Evolutionary conservation across 192 early-diverging fungal genomes (phyloP).

Genomic region (Gamsiella multidivaricata): DNA sequence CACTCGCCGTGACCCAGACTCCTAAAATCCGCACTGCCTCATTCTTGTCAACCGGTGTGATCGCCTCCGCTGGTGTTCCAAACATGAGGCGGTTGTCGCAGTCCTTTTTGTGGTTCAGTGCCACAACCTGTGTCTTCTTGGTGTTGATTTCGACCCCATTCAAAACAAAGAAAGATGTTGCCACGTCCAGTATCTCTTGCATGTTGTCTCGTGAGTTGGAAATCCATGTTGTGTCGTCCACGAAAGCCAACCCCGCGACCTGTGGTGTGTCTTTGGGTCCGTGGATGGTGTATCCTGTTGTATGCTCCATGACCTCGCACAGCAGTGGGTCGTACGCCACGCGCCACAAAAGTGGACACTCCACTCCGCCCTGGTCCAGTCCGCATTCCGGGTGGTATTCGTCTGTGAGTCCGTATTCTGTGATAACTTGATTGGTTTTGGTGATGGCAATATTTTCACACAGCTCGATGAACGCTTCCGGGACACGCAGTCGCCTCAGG

Average conservation of each 20-base stretch:
- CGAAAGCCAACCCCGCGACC: slow-evolving; percentile 10
- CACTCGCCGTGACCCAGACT: slow-evolving; percentile 16
- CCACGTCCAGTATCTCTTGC: slow-evolving; percentile 16
- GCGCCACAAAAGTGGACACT: slow-evolving; percentile 18
- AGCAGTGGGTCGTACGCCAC: slow-evolving; percentile 7
- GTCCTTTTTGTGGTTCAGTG: slow-evolving; percentile 2
- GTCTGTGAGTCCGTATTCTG: slow-evolving; percentile 10
- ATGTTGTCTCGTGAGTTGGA: background rate
- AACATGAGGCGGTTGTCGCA: background rate
- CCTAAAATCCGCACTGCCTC: slow-evolving; percentile 16
- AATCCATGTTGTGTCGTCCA: slow-evolving; percentile 22
- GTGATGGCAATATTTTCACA: background rate
- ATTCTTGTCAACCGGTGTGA: background rate
- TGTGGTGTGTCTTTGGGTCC: background rate
- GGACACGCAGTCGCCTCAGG: slow-evolving; percentile 3
- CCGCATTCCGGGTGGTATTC: slow-evolving; percentile 12
- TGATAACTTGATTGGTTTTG: slow-evolving; percentile 22
- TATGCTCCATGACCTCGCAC: background rate
- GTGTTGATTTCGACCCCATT: slow-evolving; percentile 25
- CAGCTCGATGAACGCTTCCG: background rate
- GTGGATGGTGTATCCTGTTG: background rate
- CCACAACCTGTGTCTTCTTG: slow-evolving; percentile 9
- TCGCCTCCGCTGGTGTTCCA: slow-evolving; percentile 4
- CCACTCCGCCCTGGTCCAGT: slow-evolving; percentile 25
- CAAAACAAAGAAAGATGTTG: slow-evolving; percentile 15